These are phyloP conservation scores for Calamus simplicifolius DNA, from an alignment of 176 grass and related monocot genomes.

Conservation along the genomic window DNA sequence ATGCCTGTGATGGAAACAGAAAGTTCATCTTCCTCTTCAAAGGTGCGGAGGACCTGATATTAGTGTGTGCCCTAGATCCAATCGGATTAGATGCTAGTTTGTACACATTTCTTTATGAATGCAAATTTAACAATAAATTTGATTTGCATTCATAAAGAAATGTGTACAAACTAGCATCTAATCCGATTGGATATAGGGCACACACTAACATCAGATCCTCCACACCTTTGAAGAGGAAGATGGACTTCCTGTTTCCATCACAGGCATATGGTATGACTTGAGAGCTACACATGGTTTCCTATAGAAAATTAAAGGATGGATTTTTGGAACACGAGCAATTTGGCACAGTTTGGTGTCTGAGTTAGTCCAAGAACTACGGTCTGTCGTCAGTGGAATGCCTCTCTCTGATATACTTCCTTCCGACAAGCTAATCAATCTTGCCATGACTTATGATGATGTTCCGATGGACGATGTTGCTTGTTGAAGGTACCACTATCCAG, in stretches of 20 bases:
- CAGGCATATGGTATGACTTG: slow-evolving; percentile 58
- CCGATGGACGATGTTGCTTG: neutral
- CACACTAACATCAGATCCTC: slow-evolving; percentile 36
- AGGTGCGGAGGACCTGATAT: slow-evolving; percentile 31
- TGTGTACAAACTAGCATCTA: no score
- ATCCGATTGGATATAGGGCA: no score
- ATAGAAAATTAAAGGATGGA: slow-evolving; percentile 39
- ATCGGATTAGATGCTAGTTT: no score
- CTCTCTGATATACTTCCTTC: slow-evolving; percentile 1
- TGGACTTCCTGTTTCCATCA: slow-evolving; percentile 43
- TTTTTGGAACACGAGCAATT: no score
- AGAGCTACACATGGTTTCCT: slow-evolving; percentile 34
- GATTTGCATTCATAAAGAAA: no score
- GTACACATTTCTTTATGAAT: no score
- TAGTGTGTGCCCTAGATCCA: no score
- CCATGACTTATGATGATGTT: neutral
- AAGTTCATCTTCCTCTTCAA: slow-evolving; percentile 39
- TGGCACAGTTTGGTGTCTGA: no score
- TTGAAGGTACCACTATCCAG: neutral
- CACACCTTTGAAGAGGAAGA: slow-evolving; percentile 36
- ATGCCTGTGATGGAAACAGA: slow-evolving; percentile 50
- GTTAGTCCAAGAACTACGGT: slow-evolving; percentile 35
- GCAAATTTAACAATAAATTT: no score
- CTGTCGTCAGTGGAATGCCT: slow-evolving; percentile 22
- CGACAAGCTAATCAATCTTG: neutral